Evolutionary conservation across 768 basidiomycete genomes (phyloP).

Genomic region (Amanita subjunquillea): DNA sequence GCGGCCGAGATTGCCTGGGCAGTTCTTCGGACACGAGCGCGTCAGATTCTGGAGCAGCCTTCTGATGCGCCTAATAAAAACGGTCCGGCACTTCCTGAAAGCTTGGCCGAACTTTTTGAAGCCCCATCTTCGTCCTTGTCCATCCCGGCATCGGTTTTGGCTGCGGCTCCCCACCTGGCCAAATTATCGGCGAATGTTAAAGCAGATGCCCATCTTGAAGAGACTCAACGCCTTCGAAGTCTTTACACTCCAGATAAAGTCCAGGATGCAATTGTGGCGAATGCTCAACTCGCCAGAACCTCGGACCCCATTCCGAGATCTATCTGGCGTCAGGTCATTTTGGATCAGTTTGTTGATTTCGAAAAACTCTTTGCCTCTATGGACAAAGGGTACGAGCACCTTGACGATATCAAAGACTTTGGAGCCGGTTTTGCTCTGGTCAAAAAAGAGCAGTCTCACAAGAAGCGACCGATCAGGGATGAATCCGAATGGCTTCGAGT

Average conservation of each 20-base stretch:
- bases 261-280: slow-evolving; percentile 7
- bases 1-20: not conserved
- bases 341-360: too few relatives aligned
- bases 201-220: slow-evolving; percentile 10
- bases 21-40: not conserved
- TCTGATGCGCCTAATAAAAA: not conserved
- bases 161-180: slow-evolving; percentile 10
- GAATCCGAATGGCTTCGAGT: slow-evolving; percentile 10
- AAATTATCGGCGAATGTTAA: not conserved
- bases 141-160: slow-evolving; percentile 4
- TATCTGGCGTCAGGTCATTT: slow-evolving; percentile 7
- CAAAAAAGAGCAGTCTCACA: slow-evolving; percentile 6
- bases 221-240: slow-evolving; percentile 3
- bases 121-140: not conserved
- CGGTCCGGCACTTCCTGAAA: not conserved
- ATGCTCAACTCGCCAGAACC: slow-evolving; percentile 1
- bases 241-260: slow-evolving; percentile 3
- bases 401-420: slow-evolving; percentile 12
- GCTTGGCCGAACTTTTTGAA: not conserved
- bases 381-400: slow-evolving; percentile 9
- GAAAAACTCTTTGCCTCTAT: slow-evolving; percentile 11
- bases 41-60: not conserved
- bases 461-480: not conserved
- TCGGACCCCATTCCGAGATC: slow-evolving; percentile 6
- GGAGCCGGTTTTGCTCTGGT: slow-evolving; percentile 6